Conservation (phyloP, 1,139 yeast species). For the Nakaseomyces nivariensis region DNA sequence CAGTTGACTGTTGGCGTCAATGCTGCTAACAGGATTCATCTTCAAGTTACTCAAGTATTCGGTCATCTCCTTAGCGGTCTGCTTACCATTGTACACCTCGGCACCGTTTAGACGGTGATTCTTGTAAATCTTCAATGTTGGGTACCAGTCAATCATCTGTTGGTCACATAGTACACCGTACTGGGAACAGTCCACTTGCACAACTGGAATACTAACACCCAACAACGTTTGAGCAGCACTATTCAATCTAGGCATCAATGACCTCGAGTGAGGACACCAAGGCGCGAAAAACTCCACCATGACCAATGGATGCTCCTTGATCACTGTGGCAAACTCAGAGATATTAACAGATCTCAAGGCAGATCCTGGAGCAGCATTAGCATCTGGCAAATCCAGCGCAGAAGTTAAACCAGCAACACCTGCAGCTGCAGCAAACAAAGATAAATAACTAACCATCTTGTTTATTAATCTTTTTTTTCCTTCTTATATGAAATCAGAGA, state of each 20-base stretch:
- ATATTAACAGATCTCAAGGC: neutral
- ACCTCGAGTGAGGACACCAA: slow-evolving; percentile 99
- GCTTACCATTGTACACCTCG: slow-evolving; percentile 68
- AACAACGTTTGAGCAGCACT: slow-evolving; percentile 70
- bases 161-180: slow-evolving; percentile 69
- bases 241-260: slow-evolving; percentile 78
- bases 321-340: slow-evolving; percentile 32
- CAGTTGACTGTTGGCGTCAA: slow-evolving; percentile 44
- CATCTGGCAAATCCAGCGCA: slow-evolving; percentile 1
- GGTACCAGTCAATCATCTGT: slow-evolving; percentile 77
- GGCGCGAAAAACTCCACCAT: slow-evolving; percentile 96
- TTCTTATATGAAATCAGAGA: too few species aligned
- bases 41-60: slow-evolving; percentile 73
- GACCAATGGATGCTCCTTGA: slow-evolving; percentile 65
- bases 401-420: slow-evolving; percentile 3
- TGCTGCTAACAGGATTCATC: slow-evolving; percentile 63
- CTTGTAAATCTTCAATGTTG: slow-evolving; percentile 78
- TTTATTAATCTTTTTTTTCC: neutral
- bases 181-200: slow-evolving; percentile 87
- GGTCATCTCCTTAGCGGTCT: slow-evolving; percentile 67
- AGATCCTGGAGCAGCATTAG: neutral
- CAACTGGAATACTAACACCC: slow-evolving; percentile 61
- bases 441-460: neutral
- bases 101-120: slow-evolving; percentile 41
- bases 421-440: neutral